Base-by-base conservation (phyloP, 345 rosid species). In the Arabis alpina region DNA sequence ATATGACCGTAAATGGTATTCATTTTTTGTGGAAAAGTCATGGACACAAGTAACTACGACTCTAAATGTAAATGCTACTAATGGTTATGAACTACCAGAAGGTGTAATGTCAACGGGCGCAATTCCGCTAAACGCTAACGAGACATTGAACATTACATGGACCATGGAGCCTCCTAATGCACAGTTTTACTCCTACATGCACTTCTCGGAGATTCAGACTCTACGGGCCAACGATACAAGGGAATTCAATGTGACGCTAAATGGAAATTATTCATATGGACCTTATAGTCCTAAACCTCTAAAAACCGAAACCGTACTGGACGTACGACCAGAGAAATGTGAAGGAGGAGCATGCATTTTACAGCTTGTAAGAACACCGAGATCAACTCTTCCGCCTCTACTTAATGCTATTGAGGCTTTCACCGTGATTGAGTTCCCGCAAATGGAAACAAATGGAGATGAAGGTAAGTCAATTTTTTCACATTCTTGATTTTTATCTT, bases 351-450 rank as follows among this genome's bases (percentile, higher is more conserved):
- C 55, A 40, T 81, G 76, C 37, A 32, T 64, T 36, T 49, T 83
- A 15, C 15, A 79, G 54, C 57, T 84, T 36, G 6, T 44, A 2
- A 75, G 64, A 49, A 67, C 80, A 0, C 14, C 40, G 4, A 42
- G 10, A n/a, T 85, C 86, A 1, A 75, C 85, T 2, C 86, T 87
- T 51, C 89, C 88, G 0, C 92, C 89, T 5, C 52, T 80, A 25
- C 67, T 87, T 25, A 87, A 83, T 57, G 83, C 79, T 16, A 50
- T 77, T 0, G 83, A 80, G 44, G 57, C 45, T 61, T 80, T 52
- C 64, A 53, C 62, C 6, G 82, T 69, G 8, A 61, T 53, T 25
- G 45, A 80, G 1, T 65, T 85, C 14, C 45, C 60, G 0, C 82
- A 65, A 32, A 45, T 60, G 19, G 70, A 72, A 36, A 79, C 89